phyloP scores from a whole-genome alignment of 495 filamentous ascomycete genomes.

The Aspergillus heteromorphus region DNA sequence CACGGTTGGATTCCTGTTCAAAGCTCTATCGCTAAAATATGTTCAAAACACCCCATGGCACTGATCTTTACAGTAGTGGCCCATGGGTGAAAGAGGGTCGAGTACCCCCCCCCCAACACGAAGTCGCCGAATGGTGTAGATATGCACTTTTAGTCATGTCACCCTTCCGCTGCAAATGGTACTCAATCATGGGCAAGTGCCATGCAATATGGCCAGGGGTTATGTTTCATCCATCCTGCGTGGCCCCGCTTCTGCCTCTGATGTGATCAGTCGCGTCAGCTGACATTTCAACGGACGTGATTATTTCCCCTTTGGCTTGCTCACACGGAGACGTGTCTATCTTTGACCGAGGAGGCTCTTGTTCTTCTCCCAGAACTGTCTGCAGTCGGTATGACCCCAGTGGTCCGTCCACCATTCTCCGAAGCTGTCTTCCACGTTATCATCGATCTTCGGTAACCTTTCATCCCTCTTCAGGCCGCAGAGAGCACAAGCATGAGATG shows the following conservation, averaged over 20 bases:
- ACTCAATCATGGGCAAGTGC: neutral
- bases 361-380: constrained; percentile 78
- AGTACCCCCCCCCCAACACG: neutral
- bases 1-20: neutral
- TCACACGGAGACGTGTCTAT: constrained; percentile 29
- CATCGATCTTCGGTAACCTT: constrained; percentile 67
- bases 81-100: neutral
- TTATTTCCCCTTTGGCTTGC: neutral
- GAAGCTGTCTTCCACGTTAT: constrained; percentile 78
- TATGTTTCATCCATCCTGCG: neutral
- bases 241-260: neutral
- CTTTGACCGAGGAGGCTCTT: constrained; percentile 58
- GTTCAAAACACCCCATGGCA: neutral
- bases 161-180: no score
- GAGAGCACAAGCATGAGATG: constrained; percentile 73
- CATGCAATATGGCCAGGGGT: neutral
- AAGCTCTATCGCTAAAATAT: neutral
- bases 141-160: neutral
- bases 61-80: neutral
- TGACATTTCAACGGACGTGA: neutral
- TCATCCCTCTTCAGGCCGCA: constrained; percentile 88
- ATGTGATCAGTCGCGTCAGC: neutral
- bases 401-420: constrained; percentile 95
- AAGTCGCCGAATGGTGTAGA: neutral
- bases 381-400: constrained; percentile 79